Evolutionary conservation across 2,329 filamentous ascomycete species (phyloP), one percentile per base, ranked within the genome.

Genomic region (Boeremia exigua): DNA sequence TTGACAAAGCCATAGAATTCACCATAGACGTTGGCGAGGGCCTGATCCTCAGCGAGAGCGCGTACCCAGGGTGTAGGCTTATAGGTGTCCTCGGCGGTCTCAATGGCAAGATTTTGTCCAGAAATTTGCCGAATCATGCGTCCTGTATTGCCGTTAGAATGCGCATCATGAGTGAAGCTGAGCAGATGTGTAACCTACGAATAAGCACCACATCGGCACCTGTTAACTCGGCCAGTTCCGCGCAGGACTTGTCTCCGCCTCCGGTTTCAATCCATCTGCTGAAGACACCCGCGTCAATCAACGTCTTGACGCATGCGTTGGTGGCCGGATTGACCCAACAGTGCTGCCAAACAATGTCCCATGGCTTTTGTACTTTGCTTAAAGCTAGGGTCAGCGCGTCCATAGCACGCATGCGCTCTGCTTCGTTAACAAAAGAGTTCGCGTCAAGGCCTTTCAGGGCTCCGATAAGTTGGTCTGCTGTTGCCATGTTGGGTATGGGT

Each of bases 71-170:
- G 52, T 46, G 52, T 55, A 50, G 52, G 46, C 40, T 50, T 55
- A 30, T 55, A 55, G 46, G 46, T 55, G 40, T 55, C 52, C 40
- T 55, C 39, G 33, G 52, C 45, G 39, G 52, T 55, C 52, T 55
- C 52, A 28, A 55, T 49, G 19, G 28, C 39, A 49, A 55, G 52
- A 49, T 55, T 55, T 45, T 55, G 52, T 45, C 52, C 46, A 49
- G 52, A 49, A 45, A 55, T 55, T 34, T 55, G 52, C 52, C 52
- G 52, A 55, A 55, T 55, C 52, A 55, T 55, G 34, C 52, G 52
- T 55, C 52, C 52, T 55, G 23, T 34, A 50, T 40, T 27, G 34
- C 46, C 19, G 39, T 55, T 40, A 55, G 52, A 46, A 55, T 42
- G 36, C 40, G 46, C 33, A 50, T 50, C 44, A 46, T 42, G 34